phyloP scores from a whole-genome alignment of 2,329 filamentous ascomycete genomes.

The Calonectria honghensis region DNA sequence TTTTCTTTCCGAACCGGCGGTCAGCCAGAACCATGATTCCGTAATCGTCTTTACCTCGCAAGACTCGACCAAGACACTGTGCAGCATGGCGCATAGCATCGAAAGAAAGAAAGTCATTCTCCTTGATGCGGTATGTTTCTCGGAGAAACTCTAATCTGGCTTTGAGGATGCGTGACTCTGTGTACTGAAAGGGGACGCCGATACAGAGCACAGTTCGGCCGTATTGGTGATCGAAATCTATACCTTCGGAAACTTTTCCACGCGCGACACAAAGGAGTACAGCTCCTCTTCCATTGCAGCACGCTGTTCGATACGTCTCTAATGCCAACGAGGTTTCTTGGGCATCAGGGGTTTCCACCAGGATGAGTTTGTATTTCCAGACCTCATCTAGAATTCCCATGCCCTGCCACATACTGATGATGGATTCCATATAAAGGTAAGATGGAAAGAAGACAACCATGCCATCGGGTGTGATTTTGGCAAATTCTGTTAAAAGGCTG shows the following conservation, averaged over 20 bases:
- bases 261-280: conserved; percentile 95
- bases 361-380: conserved; percentile 99
- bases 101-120: conserved; percentile 98
- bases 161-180: conserved; percentile 96
- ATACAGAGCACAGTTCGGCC: conserved; percentile 97
- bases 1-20: conserved; percentile 93
- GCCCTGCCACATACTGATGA: conserved; percentile 99
- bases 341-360: conserved; percentile 97
- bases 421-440: conserved; percentile 99
- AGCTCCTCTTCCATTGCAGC: conserved; percentile 96
- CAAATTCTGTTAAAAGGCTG: conserved; percentile 93
- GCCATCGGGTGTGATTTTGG: conserved; percentile 95
- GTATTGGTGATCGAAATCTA: conserved; percentile 99
- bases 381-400: conserved; percentile 98
- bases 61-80: conserved; percentile 94
- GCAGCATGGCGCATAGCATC: conserved; percentile 99
- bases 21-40: conserved; percentile 99
- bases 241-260: conserved; percentile 97
- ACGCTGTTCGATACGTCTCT: conserved; percentile 97
- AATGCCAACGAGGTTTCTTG: conserved; percentile 97
- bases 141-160: conserved; percentile 96
- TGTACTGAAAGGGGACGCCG: conserved; percentile 98
- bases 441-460: conserved; percentile 99
- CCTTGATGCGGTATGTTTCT: conserved; percentile 96
- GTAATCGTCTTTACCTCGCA: conserved; percentile 98